Conservation (phyloP, 139 green algal genomes). For the Coccomyxa sp. region DNA sequence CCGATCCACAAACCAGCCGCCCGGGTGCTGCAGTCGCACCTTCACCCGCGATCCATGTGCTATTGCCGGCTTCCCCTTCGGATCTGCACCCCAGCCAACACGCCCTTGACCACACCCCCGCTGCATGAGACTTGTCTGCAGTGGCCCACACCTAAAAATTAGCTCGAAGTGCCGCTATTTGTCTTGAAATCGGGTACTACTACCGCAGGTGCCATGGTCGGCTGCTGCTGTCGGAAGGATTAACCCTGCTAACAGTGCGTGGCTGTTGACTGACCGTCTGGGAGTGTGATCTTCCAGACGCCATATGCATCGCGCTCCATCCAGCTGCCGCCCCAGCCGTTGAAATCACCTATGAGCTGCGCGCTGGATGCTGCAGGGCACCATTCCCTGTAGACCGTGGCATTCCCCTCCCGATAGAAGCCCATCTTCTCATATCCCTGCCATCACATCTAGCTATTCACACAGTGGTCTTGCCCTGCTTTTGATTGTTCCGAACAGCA, state of each 20-base stretch:
- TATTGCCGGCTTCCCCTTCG: constrained; percentile 42
- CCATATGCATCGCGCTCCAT: constrained; percentile 79
- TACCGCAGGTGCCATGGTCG: no score
- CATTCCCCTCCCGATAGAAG: constrained; percentile 50
- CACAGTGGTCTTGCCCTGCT: not conserved
- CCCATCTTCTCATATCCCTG: constrained; percentile 77
- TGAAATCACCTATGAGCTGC: constrained; percentile 86
- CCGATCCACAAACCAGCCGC: constrained; percentile 73
- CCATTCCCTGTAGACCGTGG: constrained; percentile 87
- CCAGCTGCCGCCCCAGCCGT: constrained; percentile 65
- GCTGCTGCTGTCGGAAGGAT: no score
- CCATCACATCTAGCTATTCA: not conserved
- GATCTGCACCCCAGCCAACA: not conserved
- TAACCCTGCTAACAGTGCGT: no score
- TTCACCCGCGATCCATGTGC: constrained; percentile 75
- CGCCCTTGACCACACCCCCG: not conserved
- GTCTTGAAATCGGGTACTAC: no score
- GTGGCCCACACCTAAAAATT: not conserved
- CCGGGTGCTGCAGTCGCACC: constrained; percentile 70
- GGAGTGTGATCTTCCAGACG: constrained; percentile 70
- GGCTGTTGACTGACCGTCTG: constrained; percentile 37
- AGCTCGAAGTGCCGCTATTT: not conserved
- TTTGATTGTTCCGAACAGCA: not conserved
- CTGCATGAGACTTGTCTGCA: not conserved
- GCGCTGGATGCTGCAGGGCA: constrained; percentile 65